A percentile compares a stretch with the other conserved stretches of the same genome.
These are phyloP conservation scores for Perkinsus olseni DNA, from an alignment of 169 alveolate species.

Conservation along the genomic window DNA sequence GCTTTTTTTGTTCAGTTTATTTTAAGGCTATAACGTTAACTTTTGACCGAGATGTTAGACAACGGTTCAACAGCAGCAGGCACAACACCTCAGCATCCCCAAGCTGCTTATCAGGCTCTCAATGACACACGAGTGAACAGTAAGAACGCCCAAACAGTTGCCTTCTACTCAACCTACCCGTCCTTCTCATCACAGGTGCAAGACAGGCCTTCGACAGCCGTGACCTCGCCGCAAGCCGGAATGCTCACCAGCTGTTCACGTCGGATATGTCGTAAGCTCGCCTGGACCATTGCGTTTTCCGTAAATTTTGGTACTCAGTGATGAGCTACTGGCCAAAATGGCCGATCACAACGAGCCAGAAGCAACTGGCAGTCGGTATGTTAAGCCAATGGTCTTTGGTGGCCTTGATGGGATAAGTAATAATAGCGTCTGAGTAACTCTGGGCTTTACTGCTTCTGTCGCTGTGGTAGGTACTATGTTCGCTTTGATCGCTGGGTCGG, in stretches of 20 bases:
- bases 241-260: background rate
- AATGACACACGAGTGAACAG: background rate
- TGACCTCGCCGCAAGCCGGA: background rate
- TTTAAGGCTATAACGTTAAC: too few species aligned
- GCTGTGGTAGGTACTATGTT: background rate
- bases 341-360: background rate
- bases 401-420: constrained; percentile 9
- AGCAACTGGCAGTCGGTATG: background rate
- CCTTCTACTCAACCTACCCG: too few species aligned
- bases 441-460: background rate
- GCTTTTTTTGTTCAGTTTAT: too few species aligned
- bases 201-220: background rate
- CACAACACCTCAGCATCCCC: background rate
- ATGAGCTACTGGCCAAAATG: background rate
- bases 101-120: background rate
- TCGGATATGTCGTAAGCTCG: background rate
- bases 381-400: constrained; percentile 9
- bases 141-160: too few species aligned
- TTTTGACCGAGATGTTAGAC: background rate
- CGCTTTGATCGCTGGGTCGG: constrained; percentile 5
- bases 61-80: background rate
- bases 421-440: background rate
- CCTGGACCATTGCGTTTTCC: too few species aligned
- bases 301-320: too few species aligned
- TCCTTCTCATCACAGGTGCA: background rate